Conservation (phyloP, 2,329 filamentous ascomycete species). For the Aspergillus brasiliensis region DNA sequence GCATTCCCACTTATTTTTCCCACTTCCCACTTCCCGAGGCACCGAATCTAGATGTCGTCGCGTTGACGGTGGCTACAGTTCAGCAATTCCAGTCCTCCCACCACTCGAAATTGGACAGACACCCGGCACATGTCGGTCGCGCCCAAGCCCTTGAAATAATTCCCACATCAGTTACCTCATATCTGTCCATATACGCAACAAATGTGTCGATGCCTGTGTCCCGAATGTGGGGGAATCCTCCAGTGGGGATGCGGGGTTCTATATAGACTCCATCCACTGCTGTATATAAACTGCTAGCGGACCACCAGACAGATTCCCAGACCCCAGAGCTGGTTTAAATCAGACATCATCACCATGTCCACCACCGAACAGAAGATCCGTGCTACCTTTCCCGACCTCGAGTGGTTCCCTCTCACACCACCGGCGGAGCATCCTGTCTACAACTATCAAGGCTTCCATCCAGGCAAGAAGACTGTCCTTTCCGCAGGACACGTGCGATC, state of each 20-base stretch:
- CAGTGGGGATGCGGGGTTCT: neutral
- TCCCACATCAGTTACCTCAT: neutral
- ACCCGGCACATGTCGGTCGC: neutral
- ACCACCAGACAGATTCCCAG: neutral
- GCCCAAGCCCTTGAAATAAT: neutral
- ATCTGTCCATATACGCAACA: neutral
- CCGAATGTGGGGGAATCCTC: neutral
- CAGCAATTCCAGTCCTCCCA: neutral
- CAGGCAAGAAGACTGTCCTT: constrained; percentile 2
- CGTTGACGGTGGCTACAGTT: neutral
- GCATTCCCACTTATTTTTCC: neutral
- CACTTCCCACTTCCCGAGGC: neutral
- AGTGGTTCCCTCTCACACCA: neutral
- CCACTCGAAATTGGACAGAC: neutral
- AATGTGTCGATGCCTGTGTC: neutral
- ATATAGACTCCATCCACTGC: neutral
- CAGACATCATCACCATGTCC: neutral
- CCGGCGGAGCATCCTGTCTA: neutral
- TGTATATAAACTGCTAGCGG: neutral
- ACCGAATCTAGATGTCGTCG: neutral
- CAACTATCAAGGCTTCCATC: constrained; percentile 12
- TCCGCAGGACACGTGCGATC: constrained; percentile 13
- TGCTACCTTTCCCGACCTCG: neutral
- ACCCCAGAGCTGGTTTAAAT: neutral
- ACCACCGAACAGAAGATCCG: neutral